Conservation (phyloP, 768 basidiomycete species). For the Amanita rubescens region DNA sequence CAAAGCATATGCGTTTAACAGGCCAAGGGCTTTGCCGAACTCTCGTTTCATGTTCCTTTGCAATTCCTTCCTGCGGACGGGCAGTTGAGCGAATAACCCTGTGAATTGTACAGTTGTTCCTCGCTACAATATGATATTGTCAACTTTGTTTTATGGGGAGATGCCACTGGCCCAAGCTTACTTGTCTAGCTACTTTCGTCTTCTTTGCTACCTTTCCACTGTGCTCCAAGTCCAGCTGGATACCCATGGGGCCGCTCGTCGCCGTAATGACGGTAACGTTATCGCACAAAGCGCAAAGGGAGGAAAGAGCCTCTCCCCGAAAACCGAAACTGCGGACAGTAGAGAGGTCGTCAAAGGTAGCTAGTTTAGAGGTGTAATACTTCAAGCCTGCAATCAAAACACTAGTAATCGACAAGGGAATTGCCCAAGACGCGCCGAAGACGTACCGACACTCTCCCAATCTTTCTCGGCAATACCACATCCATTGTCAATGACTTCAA, state of each 20-base stretch:
- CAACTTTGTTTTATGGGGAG: background rate
- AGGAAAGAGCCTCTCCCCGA: slow-evolving; percentile 92
- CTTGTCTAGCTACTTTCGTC: slow-evolving; percentile 72
- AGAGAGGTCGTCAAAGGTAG: slow-evolving; percentile 65
- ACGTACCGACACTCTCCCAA: slow-evolving; percentile 70
- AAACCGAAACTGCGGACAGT: slow-evolving; percentile 85
- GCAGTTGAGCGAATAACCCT: slow-evolving; percentile 71
- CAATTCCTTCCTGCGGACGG: slow-evolving; percentile 89
- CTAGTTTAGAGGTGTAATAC: slow-evolving; percentile 89
- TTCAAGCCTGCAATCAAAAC: slow-evolving; percentile 57
- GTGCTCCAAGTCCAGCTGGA: slow-evolving; percentile 63
- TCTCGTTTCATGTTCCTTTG: slow-evolving; percentile 86
- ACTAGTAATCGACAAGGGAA: background rate
- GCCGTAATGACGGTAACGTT: slow-evolving; percentile 66
- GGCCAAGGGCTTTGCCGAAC: slow-evolving; percentile 73
- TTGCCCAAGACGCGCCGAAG: slow-evolving; percentile 28
- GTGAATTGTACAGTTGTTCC: slow-evolving; percentile 79
- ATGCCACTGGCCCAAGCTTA: slow-evolving; percentile 21
- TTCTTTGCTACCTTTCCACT: slow-evolving; percentile 52
- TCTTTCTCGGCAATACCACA: slow-evolving; percentile 74
- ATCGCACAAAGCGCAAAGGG: slow-evolving; percentile 80
- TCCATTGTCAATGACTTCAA: slow-evolving; percentile 94
- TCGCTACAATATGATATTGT: slow-evolving; percentile 39
- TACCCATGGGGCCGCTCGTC: slow-evolving; percentile 74
- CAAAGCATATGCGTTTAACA: slow-evolving; percentile 85